A percentile compares a stretch with the other conserved stretches of the same genome.
phyloP scores from a whole-genome alignment of 2,329 filamentous ascomycete species.

The Fusarium sarcochroum region DNA sequence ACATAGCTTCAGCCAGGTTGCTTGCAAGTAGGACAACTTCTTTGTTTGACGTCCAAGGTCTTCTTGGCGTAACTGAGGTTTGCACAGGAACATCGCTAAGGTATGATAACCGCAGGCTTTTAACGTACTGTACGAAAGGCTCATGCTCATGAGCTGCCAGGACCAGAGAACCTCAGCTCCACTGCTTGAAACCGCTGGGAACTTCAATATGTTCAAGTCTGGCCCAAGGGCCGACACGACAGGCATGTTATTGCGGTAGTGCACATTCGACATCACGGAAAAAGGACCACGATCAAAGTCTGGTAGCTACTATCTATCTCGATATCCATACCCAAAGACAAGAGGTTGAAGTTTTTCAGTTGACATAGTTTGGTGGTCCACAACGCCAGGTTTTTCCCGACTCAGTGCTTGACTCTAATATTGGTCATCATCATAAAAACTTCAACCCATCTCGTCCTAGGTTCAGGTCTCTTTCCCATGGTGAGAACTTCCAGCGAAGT shows the following conservation, averaged over 20 bases:
- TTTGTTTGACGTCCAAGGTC: no score
- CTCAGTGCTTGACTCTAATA: slow-evolving; percentile 99
- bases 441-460: slow-evolving; percentile 58
- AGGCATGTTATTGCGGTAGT: not conserved
- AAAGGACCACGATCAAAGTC: not conserved
- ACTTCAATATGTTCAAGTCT: not conserved
- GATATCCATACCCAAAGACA: slow-evolving; percentile 9
- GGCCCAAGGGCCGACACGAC: no score
- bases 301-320: not conserved
- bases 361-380: slow-evolving; percentile 52
- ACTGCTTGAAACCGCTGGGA: no score
- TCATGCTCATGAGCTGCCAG: not conserved
- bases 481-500: slow-evolving; percentile 60
- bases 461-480: slow-evolving; percentile 39
- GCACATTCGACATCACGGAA: not conserved
- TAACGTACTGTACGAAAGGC: no score
- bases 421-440: slow-evolving; percentile 90
- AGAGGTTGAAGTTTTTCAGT: slow-evolving; percentile 51
- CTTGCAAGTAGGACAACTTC: no score
- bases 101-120: no score
- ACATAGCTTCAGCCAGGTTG: no score
- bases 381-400: slow-evolving; percentile 54
- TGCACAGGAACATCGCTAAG: no score
- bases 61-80: no score
- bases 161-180: not conserved